Base-by-base conservation (phyloP, 2,329 filamentous ascomycete species). In the Leptographium galeiforme region DNA sequence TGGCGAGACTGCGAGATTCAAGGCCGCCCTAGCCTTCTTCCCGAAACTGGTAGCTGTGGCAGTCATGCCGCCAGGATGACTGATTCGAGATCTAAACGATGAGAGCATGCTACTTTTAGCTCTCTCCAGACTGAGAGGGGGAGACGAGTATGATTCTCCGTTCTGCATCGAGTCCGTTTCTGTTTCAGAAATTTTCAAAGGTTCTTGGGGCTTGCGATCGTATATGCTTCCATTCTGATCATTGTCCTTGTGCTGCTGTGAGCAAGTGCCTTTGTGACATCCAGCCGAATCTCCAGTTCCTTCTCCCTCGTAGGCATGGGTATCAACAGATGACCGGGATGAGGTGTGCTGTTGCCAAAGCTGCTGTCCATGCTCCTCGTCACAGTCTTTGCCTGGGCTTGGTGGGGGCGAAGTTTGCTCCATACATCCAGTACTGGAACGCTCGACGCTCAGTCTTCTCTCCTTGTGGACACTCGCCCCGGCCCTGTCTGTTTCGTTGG, bases 391-490 rank as follows among this genome's bases (percentile, higher is more conserved):
- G 33, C 14, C 38, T 46, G 51, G 8, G 46, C 32, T 34, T 40
- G 32, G 11, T 44, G 50, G 4, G 51, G 5, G 19, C 48, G 10
- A n/a, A 14, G 51, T 51, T 45, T 65, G 61, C 19, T 64, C 62
- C 32, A 58, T 58, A 14, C 63, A 57, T 1, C 59, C 60, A 10
- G 57, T 59, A 43, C 65, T 57, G 2, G 62, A 62, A 6, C 60
- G 58, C 40, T 65, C 63, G 1, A 60, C 58, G 46, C 61, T 65
- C 56, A 63, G 63, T 1, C 60, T 59, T 40, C 64, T 57, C 25
- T 61, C 57, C 25, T 59, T 53, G 8, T 51, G 55, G 4, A 65
- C 63, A 46, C 65, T 64, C 18, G 61, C 58, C 6, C 19, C 33
- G 1, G 30, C 7, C 16, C 16, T 12, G n/a, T 55, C 6, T 2